These are phyloP conservation scores for Salmacisia buchloeana DNA, from an alignment of 1,284 basidiomycete species.

Conservation along the genomic window DNA sequence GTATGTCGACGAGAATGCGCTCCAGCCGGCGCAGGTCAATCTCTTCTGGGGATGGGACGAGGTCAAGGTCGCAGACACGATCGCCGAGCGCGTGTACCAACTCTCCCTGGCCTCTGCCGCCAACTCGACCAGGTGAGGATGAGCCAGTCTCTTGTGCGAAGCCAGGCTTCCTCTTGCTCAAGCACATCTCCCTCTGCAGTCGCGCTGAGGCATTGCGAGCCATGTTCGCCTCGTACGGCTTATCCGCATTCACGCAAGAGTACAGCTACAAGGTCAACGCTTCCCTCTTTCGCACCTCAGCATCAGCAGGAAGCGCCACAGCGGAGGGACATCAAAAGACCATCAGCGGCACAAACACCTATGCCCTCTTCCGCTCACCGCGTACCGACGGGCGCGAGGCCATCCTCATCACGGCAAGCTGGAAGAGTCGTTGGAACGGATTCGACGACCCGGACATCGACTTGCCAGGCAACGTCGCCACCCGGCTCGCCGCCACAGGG, in stretches of 20 bases:
- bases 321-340: background rate
- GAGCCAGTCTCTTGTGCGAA: too few species aligned
- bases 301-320: background rate
- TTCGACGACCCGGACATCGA: slow-evolving; percentile 38
- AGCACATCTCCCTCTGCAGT: background rate
- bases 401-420: slow-evolving; percentile 80
- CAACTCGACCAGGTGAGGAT: background rate
- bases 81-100: slow-evolving; percentile 24
- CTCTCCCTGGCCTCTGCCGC: background rate
- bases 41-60: slow-evolving; percentile 37
- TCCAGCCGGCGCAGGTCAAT: slow-evolving; percentile 39
- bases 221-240: slow-evolving; percentile 28
- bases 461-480: slow-evolving; percentile 47
- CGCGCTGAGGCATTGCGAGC: background rate
- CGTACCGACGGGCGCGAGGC: slow-evolving; percentile 83
- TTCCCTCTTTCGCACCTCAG: background rate
- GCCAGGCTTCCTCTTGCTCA: background rate
- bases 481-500: background rate
- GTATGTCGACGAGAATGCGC: slow-evolving; percentile 49
- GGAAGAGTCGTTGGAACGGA: slow-evolving; percentile 60
- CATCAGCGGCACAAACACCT: slow-evolving; percentile 67
- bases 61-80: slow-evolving; percentile 33
- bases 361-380: slow-evolving; percentile 74
- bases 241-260: slow-evolving; percentile 22
- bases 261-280: slow-evolving; percentile 18